Base-by-base conservation (phyloP, 306 rosid genomes). In the Oxytropis ochrocephala region DNA sequence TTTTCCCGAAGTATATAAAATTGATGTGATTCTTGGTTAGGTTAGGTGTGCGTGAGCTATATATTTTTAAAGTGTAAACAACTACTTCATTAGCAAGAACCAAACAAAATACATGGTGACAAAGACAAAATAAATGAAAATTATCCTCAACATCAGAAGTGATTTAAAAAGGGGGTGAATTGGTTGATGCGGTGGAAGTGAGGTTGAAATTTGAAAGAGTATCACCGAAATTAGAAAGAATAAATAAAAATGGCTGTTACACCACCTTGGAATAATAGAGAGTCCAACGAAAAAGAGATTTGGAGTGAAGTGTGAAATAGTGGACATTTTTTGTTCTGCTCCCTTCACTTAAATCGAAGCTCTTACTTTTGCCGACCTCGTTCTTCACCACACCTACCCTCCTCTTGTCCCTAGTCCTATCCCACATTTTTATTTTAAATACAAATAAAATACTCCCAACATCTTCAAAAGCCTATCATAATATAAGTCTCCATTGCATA, bases 361-460 rank as follows among this genome's bases (percentile, higher is more conserved):
- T 77, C 36, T 63, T 69, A 7, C 78, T 78, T 83, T 83, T 69
- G 81, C 85, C 77, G 73, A 75, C 85, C 85, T 63, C 79, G 76
- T 74, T 69, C 12, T 53, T 58, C 18, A 62, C 44, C 50, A 13
- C 53, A 70, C 80, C 71, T 19, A 50, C 58, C 63, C 44, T 43
- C 18, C 36, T n/a, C 9, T 30, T 5, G 7, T 62, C 27, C 8
- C 35, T 49, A 47, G 6, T 33, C 6, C 38, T 7, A 33, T 33
- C 6, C 38, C 8, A 0, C 42, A 30, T 6, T 5, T 5, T 13
- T 44, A 1, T 44, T n/a, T 46, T 12, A 12, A 4, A 4, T 13
- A 1, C 29, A 4, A 46, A 46, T 12, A 33, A 1, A 35, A 5
- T 7, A n/a, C n/a, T n/a, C n/a, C n/a, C n/a, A n/a, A n/a, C n/a